A percentile compares a stretch with the other conserved stretches of the same genome.
Conservation (phyloP, 2,329 filamentous ascomycete species). For the Diplodia seriata region DNA sequence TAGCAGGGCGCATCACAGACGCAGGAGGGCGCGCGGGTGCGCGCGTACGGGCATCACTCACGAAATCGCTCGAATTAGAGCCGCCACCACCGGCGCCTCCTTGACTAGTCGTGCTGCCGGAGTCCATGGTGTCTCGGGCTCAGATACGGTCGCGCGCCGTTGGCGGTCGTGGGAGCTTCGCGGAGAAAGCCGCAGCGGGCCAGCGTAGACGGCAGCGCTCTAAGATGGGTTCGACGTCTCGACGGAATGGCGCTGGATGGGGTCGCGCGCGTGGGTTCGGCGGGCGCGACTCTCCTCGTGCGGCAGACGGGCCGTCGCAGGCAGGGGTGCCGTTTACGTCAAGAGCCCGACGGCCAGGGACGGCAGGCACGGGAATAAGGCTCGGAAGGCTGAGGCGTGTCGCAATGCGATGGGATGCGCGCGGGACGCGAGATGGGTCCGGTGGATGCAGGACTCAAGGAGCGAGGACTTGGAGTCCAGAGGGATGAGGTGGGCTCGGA, state of each 20-base stretch:
- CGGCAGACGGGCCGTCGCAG: conserved; percentile 32
- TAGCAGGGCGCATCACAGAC: conserved; percentile 34
- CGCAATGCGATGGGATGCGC: conserved; percentile 29
- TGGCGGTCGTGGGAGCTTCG: conserved; percentile 24
- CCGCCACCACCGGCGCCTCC: conserved; percentile 52
- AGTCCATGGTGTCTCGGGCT: conserved; percentile 31
- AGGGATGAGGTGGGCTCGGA: conserved; percentile 30
- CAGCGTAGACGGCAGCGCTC: conserved; percentile 21
- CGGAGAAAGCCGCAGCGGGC: conserved; percentile 11
- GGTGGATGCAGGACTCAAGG: conserved; percentile 22
- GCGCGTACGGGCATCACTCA: conserved; percentile 59
- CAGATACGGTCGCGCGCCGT: conserved; percentile 31
- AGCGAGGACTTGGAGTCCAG: conserved; percentile 19
- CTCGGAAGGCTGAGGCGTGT: conserved; percentile 11
- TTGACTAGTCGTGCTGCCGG: conserved; percentile 20
- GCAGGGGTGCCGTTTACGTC: conserved; percentile 31
- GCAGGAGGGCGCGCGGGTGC: neutral
- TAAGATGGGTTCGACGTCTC: neutral
- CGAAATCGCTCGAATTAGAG: conserved; percentile 92
- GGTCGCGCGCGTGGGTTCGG: conserved; percentile 7
- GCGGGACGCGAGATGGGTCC: conserved; percentile 25
- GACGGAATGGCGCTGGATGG: conserved; percentile 24
- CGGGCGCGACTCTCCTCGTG: conserved; percentile 19
- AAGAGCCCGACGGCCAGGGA: conserved; percentile 30
- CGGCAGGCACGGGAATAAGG: conserved; percentile 14